Percentiles rank a stretch among this genome's conserved stretches.
phyloP scores from a whole-genome alignment of 768 basidiomycete species.

The Suillus weaverae region DNA sequence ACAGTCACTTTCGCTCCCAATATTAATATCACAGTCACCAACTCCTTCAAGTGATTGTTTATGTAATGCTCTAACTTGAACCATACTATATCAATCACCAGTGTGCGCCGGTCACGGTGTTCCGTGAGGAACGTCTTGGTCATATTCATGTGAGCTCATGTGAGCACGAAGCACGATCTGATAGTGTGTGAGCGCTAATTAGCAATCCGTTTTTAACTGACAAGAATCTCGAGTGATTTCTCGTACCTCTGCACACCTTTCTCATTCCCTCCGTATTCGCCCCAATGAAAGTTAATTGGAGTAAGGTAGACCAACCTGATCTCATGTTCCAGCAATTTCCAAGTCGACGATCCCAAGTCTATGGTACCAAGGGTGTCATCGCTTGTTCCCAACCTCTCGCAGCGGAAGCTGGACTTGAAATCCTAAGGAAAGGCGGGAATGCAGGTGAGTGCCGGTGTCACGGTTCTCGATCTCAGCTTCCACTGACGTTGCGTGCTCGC shows the following conservation, averaged over 20 bases:
- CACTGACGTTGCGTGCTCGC: neutral
- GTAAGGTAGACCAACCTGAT: constrained; percentile 66
- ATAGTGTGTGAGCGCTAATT: constrained; percentile 5
- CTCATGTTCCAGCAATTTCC: constrained; percentile 68
- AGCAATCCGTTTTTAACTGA: neutral
- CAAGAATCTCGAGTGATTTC: neutral
- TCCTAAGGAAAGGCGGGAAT: constrained; percentile 91
- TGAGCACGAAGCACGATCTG: neutral
- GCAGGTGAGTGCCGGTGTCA: constrained; percentile 59
- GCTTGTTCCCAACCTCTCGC: constrained; percentile 91
- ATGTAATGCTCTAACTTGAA: neutral
- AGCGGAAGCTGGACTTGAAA: constrained; percentile 87
- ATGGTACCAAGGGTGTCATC: constrained; percentile 85
- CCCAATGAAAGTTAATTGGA: constrained; percentile 47
- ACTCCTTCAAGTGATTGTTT: neutral
- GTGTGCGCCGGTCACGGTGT: neutral
- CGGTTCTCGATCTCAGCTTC: neutral
- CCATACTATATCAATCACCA: neutral
- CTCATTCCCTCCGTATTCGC: constrained; percentile 19
- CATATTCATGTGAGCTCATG: neutral
- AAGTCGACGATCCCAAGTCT: constrained; percentile 84
- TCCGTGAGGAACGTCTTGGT: neutral
- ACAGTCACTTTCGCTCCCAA: neutral
- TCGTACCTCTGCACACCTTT: constrained; percentile 1
- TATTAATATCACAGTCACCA: neutral